Evolutionary conservation across 768 basidiomycete species (phyloP).

Genomic region (Dictyophora rubrovolvata): DNA sequence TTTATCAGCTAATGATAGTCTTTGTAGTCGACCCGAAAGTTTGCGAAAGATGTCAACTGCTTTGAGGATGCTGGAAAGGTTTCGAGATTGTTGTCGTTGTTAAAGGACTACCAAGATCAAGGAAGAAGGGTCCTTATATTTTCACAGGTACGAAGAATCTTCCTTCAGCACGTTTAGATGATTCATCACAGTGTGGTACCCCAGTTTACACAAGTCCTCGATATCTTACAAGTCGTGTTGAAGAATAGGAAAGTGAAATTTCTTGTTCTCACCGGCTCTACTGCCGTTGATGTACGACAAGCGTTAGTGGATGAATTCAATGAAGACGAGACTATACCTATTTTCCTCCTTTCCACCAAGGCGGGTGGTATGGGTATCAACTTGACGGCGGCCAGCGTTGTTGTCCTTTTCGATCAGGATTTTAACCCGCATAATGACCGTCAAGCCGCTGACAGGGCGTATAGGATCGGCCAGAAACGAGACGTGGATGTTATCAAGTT

Average conservation of each 20-base stretch:
- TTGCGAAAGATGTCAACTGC: slow-evolving; percentile 59
- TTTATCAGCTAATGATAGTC: not conserved
- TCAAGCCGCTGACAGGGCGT: slow-evolving; percentile 95
- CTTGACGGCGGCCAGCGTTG: slow-evolving; percentile 88
- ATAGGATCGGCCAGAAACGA: slow-evolving; percentile 90
- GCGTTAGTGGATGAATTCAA: slow-evolving; percentile 93
- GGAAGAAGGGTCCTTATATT: slow-evolving; percentile 85
- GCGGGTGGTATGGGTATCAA: slow-evolving; percentile 97
- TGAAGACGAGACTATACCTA: slow-evolving; percentile 66
- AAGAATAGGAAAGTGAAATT: slow-evolving; percentile 63
- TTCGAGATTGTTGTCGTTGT: slow-evolving; percentile 55
- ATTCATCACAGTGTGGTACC: not conserved
- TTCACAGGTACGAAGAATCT: slow-evolving; percentile 58
- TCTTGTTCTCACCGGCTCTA: slow-evolving; percentile 82
- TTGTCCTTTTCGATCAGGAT: slow-evolving; percentile 97
- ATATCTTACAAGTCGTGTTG: slow-evolving; percentile 81
- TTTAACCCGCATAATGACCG: slow-evolving; percentile 98
- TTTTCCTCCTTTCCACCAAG: slow-evolving; percentile 87
- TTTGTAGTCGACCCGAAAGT: slow-evolving; percentile 58
- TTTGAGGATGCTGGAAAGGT: slow-evolving; percentile 89
- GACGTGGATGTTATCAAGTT: slow-evolving; percentile 94
- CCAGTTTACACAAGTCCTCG: slow-evolving; percentile 92
- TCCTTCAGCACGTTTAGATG: not conserved
- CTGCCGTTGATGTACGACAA: slow-evolving; percentile 88
- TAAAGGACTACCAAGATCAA: slow-evolving; percentile 55